Conservation (phyloP, 2,329 filamentous ascomycete genomes). For the Sphaerulina musiva region DNA sequence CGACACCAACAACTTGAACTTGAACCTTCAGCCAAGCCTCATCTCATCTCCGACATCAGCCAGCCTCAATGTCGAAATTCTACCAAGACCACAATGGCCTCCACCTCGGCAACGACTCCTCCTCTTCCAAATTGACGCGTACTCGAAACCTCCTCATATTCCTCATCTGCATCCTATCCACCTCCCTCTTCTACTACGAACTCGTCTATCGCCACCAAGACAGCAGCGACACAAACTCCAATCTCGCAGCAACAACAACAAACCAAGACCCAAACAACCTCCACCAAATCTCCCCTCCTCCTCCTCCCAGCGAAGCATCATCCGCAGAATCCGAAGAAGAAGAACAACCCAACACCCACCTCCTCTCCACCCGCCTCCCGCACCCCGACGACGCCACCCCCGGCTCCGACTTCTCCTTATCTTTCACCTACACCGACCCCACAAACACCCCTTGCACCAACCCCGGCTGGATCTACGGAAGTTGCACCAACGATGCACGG, state of each 20-base stretch:
- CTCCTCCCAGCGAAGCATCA: too few species aligned
- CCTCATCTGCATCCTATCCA: constrained; percentile 3
- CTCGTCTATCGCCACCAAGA: neutral
- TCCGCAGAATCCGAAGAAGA: neutral
- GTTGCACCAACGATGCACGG: constrained; percentile 8
- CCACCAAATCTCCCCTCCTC: neutral
- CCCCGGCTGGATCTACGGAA: constrained; percentile 12
- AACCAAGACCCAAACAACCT: neutral
- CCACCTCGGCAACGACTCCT: neutral
- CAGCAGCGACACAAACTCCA: neutral
- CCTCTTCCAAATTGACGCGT: neutral
- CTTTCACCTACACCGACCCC: neutral
- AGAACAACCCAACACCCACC: neutral
- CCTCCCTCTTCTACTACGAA: constrained; percentile 9
- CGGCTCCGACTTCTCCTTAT: too few species aligned
- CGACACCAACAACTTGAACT: too few species aligned
- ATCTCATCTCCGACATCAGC: too few species aligned
- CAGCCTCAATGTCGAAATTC: neutral
- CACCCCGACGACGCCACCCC: neutral
- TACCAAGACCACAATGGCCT: neutral
- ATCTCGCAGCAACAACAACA: too few species aligned
- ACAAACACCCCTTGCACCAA: neutral
- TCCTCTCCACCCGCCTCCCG: too few species aligned
- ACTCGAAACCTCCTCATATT: neutral
- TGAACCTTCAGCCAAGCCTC: too few species aligned